Evolutionary conservation across 768 basidiomycete species (phyloP).

Genomic region (Hericium rajendrae): DNA sequence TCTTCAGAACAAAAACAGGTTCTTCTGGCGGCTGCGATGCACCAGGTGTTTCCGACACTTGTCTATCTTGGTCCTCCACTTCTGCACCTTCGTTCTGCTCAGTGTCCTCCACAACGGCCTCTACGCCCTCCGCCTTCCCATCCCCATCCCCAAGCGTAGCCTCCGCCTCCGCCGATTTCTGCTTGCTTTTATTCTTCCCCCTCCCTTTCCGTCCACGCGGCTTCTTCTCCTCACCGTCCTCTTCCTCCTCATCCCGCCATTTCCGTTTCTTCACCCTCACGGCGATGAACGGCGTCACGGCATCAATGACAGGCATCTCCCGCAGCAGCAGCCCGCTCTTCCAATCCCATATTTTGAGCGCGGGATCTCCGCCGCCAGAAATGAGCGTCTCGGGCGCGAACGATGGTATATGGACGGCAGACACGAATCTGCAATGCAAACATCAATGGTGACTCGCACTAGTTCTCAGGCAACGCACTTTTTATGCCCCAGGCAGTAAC

Average conservation of each 20-base stretch:
- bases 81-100: background rate
- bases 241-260: constrained; percentile 16
- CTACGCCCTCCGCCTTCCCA: background rate
- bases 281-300: constrained; percentile 28
- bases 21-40: background rate
- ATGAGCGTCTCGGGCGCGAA: constrained; percentile 43
- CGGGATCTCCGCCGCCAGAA: constrained; percentile 82
- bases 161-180: constrained; percentile 3
- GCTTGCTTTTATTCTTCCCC: constrained; percentile 12
- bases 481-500: constrained; percentile 76
- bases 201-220: constrained; percentile 6
- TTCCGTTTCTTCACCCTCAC: constrained; percentile 26
- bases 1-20: constrained; percentile 12
- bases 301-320: constrained; percentile 39
- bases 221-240: constrained; percentile 20
- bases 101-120: background rate
- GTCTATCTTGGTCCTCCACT: background rate
- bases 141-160: background rate
- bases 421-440: constrained; percentile 54
- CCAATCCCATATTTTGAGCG: constrained; percentile 76
- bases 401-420: constrained; percentile 62
- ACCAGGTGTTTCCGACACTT: background rate
- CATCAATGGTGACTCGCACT: background rate
- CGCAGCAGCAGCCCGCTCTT: constrained; percentile 45
- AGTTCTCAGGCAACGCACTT: constrained; percentile 40